Conservation (phyloP, 2,329 filamentous ascomycete species). For the Aspergillus novoparasiticus region DNA sequence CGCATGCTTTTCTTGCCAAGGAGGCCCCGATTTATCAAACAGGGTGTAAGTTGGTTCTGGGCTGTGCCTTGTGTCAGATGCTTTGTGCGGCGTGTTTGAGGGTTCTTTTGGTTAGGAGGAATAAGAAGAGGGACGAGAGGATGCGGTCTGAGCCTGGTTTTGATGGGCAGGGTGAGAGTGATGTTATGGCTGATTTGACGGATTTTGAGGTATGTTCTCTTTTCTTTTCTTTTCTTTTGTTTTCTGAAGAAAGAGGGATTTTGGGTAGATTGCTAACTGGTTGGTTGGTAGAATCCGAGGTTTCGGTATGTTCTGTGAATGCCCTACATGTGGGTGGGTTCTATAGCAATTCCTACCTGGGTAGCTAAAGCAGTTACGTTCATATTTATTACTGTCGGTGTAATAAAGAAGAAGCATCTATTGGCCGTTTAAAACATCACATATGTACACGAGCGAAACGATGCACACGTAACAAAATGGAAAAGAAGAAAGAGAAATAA, state of each 20-base stretch:
- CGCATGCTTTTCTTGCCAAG: conserved; percentile 46
- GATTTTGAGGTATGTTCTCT: conserved; percentile 29
- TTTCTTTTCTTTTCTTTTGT: neutral
- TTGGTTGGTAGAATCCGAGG: conserved; percentile 1
- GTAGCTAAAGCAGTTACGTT: neutral
- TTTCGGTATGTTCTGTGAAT: conserved; percentile 11
- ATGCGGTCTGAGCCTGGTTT: conserved; percentile 9
- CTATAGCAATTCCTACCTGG: neutral
- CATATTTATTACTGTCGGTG: no score
- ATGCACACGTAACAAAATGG: neutral
- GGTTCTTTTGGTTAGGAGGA: conserved; percentile 21
- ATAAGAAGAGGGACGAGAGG: conserved; percentile 22
- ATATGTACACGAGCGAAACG: neutral
- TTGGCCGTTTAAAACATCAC: neutral
- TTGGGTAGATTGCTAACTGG: neutral
- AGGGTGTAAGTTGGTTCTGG: conserved; percentile 55
- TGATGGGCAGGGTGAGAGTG: conserved; percentile 2
- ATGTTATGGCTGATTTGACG: conserved; percentile 27
- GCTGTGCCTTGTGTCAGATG: conserved; percentile 27
- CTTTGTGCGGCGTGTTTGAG: conserved; percentile 23
- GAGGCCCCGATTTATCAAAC: conserved; percentile 53
- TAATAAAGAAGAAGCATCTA: neutral
- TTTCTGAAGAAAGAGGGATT: neutral
- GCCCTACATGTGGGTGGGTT: neutral
- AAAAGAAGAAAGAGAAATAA: no score